phyloP scores from a whole-genome alignment of 352 stramenopile species.

The Phytophthora capsici region DNA sequence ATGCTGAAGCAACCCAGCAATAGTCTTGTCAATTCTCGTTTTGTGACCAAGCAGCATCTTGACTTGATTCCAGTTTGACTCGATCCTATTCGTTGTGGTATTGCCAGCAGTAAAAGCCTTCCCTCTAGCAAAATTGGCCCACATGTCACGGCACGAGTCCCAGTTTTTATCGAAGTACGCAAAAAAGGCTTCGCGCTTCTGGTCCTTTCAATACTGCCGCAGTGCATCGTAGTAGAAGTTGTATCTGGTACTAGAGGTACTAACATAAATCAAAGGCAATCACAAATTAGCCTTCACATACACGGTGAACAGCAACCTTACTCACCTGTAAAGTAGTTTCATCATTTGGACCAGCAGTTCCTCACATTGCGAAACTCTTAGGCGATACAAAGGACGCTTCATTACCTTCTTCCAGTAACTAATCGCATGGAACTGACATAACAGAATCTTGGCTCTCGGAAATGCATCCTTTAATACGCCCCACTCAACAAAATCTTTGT shows the following conservation, averaged over 20 bases:
- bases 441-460: not conserved
- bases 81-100: not conserved
- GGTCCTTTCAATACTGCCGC: too few species aligned
- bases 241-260: too few species aligned
- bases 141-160: too few species aligned
- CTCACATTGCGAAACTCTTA: slow-evolving; percentile 18
- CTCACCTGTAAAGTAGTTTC: slow-evolving; percentile 20
- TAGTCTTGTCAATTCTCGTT: not conserved
- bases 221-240: too few species aligned
- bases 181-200: too few species aligned
- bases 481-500: not conserved
- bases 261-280: too few species aligned
- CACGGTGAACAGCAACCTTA: too few species aligned
- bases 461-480: not conserved
- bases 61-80: not conserved
- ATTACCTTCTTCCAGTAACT: slow-evolving; percentile 27
- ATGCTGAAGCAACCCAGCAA: not conserved
- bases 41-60: not conserved
- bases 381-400: slow-evolving; percentile 5
- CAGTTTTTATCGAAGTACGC: too few species aligned
- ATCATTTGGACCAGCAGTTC: not conserved
- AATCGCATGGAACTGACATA: slow-evolving; percentile 30
- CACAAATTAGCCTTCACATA: too few species aligned
- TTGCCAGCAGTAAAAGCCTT: not conserved
- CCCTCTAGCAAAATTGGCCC: too few species aligned